phyloP scores from a whole-genome alignment of 441 rosid species.

The Isatis lusitanica region DNA sequence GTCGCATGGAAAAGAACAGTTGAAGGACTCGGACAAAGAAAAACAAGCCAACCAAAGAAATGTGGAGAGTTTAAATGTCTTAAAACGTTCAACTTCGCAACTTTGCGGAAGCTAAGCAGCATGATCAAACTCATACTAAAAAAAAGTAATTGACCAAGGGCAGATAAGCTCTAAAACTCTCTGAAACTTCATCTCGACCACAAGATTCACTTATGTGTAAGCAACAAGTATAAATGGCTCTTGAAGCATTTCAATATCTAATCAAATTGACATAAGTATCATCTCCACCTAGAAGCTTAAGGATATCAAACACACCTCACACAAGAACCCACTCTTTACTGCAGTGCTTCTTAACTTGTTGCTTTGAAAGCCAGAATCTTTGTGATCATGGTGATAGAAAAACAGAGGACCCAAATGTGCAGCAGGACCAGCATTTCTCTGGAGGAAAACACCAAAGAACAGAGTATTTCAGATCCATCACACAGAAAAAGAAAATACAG shows the following conservation, averaged over 20 bases:
- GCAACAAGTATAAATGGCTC: background rate
- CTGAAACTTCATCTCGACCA: conserved; percentile 4
- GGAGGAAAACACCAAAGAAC: conserved; percentile 25
- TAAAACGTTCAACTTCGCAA: background rate
- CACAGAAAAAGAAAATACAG: background rate
- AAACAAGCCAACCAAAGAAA: background rate
- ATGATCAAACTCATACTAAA: background rate
- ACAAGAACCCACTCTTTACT: conserved; percentile 46
- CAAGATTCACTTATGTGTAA: background rate
- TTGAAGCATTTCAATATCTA: conserved; percentile 1
- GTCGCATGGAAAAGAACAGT: background rate
- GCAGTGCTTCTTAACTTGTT: conserved; percentile 47
- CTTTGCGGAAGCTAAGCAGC: background rate
- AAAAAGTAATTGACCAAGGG: background rate
- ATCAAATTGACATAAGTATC: background rate
- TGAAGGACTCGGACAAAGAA: background rate
- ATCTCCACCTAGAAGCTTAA: background rate
- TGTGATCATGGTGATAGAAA: conserved; percentile 40
- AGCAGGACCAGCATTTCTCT: conserved; percentile 50
- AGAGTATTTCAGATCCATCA: background rate
- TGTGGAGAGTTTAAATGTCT: background rate
- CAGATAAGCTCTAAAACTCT: background rate
- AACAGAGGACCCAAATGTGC: conserved; percentile 43
- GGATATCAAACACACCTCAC: conserved; percentile 45
- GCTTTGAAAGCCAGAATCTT: conserved; percentile 38